These are phyloP conservation scores for Eucalyptus sp. DNA, from an alignment of 345 rosid genomes.

Conservation along the genomic window DNA sequence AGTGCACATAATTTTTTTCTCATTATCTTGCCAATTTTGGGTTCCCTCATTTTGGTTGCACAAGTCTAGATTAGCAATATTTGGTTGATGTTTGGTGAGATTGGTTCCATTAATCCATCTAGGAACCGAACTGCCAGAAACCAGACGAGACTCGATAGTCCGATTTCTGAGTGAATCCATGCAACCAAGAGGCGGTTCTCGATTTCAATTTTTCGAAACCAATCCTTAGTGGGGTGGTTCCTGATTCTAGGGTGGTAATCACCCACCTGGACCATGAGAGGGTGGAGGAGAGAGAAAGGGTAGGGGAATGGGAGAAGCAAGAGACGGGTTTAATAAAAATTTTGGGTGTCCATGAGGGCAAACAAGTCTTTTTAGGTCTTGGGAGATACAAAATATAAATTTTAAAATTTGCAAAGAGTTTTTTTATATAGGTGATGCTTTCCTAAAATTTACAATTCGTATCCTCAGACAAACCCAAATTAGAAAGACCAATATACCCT, in stretches of 20 bases:
- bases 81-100: too few species aligned
- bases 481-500: background rate
- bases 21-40: too few species aligned
- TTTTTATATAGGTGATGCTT: background rate
- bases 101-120: accelerated
- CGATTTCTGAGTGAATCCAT: accelerated
- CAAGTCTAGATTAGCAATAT: too few species aligned
- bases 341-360: background rate
- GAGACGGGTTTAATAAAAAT: background rate
- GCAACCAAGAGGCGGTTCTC: accelerated
- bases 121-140: accelerated
- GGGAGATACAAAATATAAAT: background rate
- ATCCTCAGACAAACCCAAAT: background rate
- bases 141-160: accelerated
- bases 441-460: background rate
- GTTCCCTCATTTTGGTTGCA: too few species aligned
- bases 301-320: background rate
- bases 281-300: background rate
- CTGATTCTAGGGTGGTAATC: accelerated
- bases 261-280: accelerated
- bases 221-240: too few species aligned
- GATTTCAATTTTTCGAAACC: too few species aligned
- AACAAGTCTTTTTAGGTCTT: background rate
- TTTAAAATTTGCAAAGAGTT: background rate
- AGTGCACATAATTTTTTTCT: accelerated